These are phyloP conservation scores for Jasminum sambac DNA, from an alignment of 257 asterid genomes.

Conservation along the genomic window DNA sequence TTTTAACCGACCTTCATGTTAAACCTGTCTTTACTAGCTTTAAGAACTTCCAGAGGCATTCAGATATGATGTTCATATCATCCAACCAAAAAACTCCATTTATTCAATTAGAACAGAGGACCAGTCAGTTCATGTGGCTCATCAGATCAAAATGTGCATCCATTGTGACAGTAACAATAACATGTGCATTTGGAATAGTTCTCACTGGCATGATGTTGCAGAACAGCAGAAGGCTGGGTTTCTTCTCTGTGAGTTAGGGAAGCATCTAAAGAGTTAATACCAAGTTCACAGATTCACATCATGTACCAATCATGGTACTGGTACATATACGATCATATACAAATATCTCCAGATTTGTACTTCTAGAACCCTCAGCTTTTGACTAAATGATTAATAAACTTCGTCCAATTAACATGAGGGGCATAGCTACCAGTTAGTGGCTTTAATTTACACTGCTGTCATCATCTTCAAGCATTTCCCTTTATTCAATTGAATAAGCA, in stretches of 20 bases:
- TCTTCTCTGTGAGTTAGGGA: not conserved
- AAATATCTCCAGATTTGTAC: not conserved
- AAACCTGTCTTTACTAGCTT: not conserved
- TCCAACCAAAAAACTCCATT: not conserved
- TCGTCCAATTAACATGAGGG: not conserved
- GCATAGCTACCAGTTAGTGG: not conserved
- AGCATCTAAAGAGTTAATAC: not conserved
- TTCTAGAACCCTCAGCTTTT: not conserved
- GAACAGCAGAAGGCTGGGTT: not conserved
- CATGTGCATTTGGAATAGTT: not conserved
- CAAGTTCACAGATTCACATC: not conserved
- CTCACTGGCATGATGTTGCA: not conserved
- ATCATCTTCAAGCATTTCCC: slow-evolving; percentile 2
- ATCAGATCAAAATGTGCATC: not conserved
- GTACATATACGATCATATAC: not conserved
- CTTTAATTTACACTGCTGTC: slow-evolving; percentile 2
- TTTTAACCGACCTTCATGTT: not conserved
- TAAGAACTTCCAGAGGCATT: not conserved
- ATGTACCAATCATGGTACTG: not conserved
- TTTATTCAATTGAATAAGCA: not conserved
- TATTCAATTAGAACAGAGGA: not conserved
- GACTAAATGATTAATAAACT: not conserved
- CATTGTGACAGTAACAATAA: not conserved
- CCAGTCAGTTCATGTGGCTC: not conserved
- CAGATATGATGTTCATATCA: not conserved